Evolutionary conservation across 192 early-diverging fungal species (phyloP), one percentile per base, ranked within the genome.

Genomic region (Coemansia sp.): DNA sequence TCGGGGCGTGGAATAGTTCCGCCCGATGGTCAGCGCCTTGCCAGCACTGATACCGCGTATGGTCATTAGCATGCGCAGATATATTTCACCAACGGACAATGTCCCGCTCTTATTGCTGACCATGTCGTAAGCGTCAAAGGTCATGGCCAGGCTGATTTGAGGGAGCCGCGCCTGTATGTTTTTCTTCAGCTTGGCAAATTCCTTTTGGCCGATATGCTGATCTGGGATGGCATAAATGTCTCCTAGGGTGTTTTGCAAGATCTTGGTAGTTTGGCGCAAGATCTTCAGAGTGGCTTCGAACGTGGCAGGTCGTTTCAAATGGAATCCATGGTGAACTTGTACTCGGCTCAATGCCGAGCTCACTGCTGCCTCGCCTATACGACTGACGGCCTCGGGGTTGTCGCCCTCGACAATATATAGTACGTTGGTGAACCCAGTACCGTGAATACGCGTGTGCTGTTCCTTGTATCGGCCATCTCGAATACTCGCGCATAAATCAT

Each of bases 381-480:
- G 73, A 9, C 81, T 71, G 4, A 84, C 86, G 3, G 87, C 89
- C n/a, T 90, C 88, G 0, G 82, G 73, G 52, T 87, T 87, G 47
- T 87, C 85, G 21, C 94, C 91, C 79, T 99, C 97, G 23, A 99
- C 81, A 26, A 99, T 75, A 66, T 99, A 99, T 38, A 96, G 88
- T 11, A 94, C 83, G 63, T 96, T 85, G 14, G 75, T 76, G 30
- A 92, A 73, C 4, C 93, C 93, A 21, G 92, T 88, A 38, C 76
- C 80, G 40, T 75, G 76, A 9, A 98, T 79, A 6, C 95, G 91
- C 40, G 89, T 86, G 87, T 98, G 97, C 78, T 99, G 97, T 67
- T 99, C 97, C 10, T 81, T 87, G 76, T 91, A 97, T 17, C 97
- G 85, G 1, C 94, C 94, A 72, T 99, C 97, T 39, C 94, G 92